Evolutionary conservation across 208 protist genomes (phyloP), one percentile per base, ranked within the genome.

Genomic region (Willaertia magna): DNA sequence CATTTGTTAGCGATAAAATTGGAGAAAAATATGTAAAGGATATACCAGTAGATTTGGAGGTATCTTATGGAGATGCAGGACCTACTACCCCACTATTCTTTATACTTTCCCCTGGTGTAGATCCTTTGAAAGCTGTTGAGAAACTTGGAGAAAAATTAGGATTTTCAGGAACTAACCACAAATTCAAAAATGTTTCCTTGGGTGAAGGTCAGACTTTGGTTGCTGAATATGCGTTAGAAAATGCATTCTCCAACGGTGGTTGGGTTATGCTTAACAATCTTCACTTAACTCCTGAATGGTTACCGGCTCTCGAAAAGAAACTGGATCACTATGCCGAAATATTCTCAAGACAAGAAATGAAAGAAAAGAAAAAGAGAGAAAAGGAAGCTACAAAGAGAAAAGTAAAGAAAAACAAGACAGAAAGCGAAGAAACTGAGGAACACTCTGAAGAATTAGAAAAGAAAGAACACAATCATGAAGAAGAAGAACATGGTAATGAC

Each of bases 181-280:
- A 95, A 61, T 92, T 99, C 85, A 95, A 94, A 90, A 95, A 97
- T 87, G 95, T 99, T 34, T 98, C 98, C 47, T 93, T 99, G 34
- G 98, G 98, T 7, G 96, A 99, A 91, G 98, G 98, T 46, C 97
- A 99, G 88, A 97, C 99, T 87, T 91, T 96, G 43, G 94, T 98
- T 47, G 98, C 98, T 22, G 96, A 98, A 89, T 91, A 93, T 18
- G 95, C 93, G 18, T 90, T 99, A 6, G 95, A 97, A 84, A 94
- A 92, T 87, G 96, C 94, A 86, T 97, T 96, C 86, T 86, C 88
- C 14, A 89, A 96, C 51, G 96, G 96, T 85, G 94, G 94, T 43
- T 99, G 97, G 98, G 96, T 97, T 22, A 92, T 99, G 78, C 90
- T 99, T 47, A 95, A 98, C 91, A 99, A 99, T 90, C 97, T 99